phyloP scores from a whole-genome alignment of 257 asterid species.

The Solanum appendiculatum region DNA sequence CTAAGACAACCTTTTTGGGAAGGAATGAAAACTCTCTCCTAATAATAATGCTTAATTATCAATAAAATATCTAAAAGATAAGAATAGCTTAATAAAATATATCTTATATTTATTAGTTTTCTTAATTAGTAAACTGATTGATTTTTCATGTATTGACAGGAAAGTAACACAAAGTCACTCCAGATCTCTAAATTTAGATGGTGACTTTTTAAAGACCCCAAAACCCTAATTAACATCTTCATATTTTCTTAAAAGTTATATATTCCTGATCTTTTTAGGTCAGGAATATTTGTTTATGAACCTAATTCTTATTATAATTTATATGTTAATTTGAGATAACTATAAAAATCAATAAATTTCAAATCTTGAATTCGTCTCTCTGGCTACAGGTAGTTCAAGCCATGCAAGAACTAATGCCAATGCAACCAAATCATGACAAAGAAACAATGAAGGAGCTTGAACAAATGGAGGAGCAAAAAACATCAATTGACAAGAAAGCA shows the following conservation, averaged over 20 bases:
- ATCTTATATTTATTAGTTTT: too few species aligned
- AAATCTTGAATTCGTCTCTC: background rate
- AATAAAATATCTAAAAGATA: too few species aligned
- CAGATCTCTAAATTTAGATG: background rate
- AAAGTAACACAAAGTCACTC: background rate
- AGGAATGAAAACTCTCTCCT: too few species aligned
- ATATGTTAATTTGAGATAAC: background rate
- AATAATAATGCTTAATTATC: too few species aligned
- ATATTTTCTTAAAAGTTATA: too few species aligned
- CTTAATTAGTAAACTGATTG: background rate
- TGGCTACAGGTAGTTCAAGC: conserved; percentile 8
- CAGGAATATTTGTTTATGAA: background rate
- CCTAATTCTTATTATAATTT: background rate
- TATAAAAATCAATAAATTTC: background rate
- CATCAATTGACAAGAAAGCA: conserved; percentile 35
- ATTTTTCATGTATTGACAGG: background rate
- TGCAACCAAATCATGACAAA: conserved; percentile 6
- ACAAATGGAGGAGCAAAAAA: conserved; percentile 33
- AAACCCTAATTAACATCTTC: too few species aligned
- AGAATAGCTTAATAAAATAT: too few species aligned
- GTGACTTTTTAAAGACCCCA: too few species aligned
- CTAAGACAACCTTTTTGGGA: background rate
- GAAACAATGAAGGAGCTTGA: conserved; percentile 22
- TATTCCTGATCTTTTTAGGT: too few species aligned
- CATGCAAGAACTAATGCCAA: conserved; percentile 9